Evolutionary conservation across 805 yeast species (phyloP).

Genomic region (Candida nitratophila): DNA sequence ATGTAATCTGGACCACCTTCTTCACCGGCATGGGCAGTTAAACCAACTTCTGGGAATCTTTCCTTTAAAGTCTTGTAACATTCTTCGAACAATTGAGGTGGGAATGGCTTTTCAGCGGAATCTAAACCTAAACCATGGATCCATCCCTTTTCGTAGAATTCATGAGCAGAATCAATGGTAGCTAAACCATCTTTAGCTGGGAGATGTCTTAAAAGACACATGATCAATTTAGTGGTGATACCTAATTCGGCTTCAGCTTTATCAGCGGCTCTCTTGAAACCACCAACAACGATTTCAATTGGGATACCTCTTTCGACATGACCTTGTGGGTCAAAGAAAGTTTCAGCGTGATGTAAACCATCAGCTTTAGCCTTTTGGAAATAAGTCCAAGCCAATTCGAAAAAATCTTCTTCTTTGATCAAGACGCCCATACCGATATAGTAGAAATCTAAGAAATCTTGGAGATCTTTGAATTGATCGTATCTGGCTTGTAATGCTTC

Average conservation of each 20-base stretch:
- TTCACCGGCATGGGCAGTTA: constrained; percentile 88
- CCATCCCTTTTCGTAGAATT: constrained; percentile 46
- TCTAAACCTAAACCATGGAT: constrained; percentile 79
- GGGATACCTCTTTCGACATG: constrained; percentile 63
- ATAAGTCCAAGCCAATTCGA: constrained; percentile 70
- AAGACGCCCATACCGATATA: constrained; percentile 79
- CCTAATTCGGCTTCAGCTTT: constrained; percentile 54
- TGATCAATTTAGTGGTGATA: constrained; percentile 63
- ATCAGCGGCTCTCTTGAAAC: constrained; percentile 62
- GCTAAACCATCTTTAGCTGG: constrained; percentile 52
- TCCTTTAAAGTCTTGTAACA: constrained; percentile 47
- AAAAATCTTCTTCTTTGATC: constrained; percentile 63
- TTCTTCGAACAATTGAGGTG: constrained; percentile 61
- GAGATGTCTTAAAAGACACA: constrained; percentile 77
- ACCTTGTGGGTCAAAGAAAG: constrained; percentile 81
- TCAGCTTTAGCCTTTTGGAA: constrained; percentile 51
- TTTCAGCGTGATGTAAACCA: constrained; percentile 65
- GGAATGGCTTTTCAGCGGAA: constrained; percentile 72
- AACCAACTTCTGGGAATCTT: constrained; percentile 44
- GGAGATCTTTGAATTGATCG: constrained; percentile 55
- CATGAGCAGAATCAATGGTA: constrained; percentile 46
- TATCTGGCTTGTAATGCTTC: constrained; percentile 56
- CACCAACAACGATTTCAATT: constrained; percentile 53
- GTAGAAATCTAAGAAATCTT: constrained; percentile 73
- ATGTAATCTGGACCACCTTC: constrained; percentile 78